phyloP scores from a whole-genome alignment of 2,329 filamentous ascomycete genomes.

The Aureobasidium leucospermi region DNA sequence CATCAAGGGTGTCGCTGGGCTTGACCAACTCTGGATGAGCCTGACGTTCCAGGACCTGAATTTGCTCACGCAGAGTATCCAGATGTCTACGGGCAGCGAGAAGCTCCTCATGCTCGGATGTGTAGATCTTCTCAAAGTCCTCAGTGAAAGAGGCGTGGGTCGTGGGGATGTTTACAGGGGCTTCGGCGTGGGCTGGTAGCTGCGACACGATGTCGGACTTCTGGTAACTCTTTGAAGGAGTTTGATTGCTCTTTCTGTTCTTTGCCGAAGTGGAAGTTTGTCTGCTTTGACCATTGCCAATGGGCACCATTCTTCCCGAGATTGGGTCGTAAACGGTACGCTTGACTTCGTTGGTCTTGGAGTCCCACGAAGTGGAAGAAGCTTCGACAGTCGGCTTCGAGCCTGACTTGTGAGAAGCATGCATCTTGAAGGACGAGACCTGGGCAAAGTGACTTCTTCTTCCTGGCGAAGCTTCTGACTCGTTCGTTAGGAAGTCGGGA shows the following conservation, averaged over 20 bases:
- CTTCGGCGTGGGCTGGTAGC: neutral
- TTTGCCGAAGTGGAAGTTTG: neutral
- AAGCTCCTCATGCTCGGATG: constrained; percentile 8
- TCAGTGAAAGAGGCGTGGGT: neutral
- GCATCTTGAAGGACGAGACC: constrained; percentile 12
- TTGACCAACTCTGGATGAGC: neutral
- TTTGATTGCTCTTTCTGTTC: neutral
- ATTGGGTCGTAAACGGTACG: constrained; percentile 32
- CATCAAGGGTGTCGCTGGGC: neutral
- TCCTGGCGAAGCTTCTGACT: neutral
- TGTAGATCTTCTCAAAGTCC: neutral
- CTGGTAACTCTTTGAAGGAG: neutral
- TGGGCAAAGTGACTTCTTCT: neutral
- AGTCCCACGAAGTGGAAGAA: constrained; percentile 26
- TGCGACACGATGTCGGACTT: neutral
- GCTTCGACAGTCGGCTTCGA: constrained; percentile 11
- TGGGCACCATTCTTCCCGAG: constrained; percentile 28
- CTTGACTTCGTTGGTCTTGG: constrained; percentile 22
- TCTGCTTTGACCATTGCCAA: constrained; percentile 16
- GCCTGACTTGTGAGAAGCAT: constrained; percentile 12
- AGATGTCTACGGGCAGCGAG: neutral
- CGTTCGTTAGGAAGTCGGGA: neutral
- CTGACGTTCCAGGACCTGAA: constrained; percentile 9
- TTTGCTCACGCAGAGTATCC: constrained; percentile 1
- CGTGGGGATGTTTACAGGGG: neutral